Conservation (phyloP, 2,329 filamentous ascomycete genomes). For the Cladosporium oxysporum region DNA sequence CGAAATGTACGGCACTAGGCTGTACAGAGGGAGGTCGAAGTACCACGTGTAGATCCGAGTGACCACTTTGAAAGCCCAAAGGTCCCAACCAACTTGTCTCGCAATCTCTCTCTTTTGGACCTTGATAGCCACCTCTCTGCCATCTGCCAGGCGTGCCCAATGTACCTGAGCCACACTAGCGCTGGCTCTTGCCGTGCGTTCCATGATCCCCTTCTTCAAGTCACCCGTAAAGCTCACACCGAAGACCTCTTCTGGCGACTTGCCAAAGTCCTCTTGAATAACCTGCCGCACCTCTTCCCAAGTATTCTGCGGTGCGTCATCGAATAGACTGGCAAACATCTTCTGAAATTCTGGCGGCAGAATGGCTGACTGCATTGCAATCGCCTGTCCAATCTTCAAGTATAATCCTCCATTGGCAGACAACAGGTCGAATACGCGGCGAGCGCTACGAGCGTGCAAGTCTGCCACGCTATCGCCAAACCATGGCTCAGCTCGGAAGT, state of each 20-base stretch:
- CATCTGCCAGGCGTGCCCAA: conserved; percentile 84
- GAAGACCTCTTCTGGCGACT: conserved; percentile 85
- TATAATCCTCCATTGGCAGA: conserved; percentile 89
- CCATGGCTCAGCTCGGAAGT: conserved; percentile 80
- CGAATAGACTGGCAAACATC: conserved; percentile 97
- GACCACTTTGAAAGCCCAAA: conserved; percentile 93
- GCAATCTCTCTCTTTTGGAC: conserved; percentile 94
- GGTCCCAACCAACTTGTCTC: conserved; percentile 87
- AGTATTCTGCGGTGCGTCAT: conserved; percentile 90
- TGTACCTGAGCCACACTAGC: conserved; percentile 97
- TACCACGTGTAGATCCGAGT: conserved; percentile 78
- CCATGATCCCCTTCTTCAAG: conserved; percentile 64
- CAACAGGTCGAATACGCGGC: conserved; percentile 78
- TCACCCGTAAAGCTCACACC: conserved; percentile 70
- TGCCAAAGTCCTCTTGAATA: conserved; percentile 82
- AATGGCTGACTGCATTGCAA: conserved; percentile 96
- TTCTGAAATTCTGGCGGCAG: conserved; percentile 91
- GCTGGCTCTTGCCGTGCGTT: conserved; percentile 71
- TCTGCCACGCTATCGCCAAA: conserved; percentile 72
- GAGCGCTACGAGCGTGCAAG: conserved; percentile 80
- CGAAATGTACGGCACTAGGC: conserved; percentile 85
- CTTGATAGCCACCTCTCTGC: conserved; percentile 90
- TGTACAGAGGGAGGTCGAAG: conserved; percentile 93
- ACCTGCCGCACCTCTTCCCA: conserved; percentile 86
- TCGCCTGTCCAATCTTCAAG: conserved; percentile 95